phyloP scores from a whole-genome alignment of 768 basidiomycete genomes.

The Auriculariales sp. region DNA sequence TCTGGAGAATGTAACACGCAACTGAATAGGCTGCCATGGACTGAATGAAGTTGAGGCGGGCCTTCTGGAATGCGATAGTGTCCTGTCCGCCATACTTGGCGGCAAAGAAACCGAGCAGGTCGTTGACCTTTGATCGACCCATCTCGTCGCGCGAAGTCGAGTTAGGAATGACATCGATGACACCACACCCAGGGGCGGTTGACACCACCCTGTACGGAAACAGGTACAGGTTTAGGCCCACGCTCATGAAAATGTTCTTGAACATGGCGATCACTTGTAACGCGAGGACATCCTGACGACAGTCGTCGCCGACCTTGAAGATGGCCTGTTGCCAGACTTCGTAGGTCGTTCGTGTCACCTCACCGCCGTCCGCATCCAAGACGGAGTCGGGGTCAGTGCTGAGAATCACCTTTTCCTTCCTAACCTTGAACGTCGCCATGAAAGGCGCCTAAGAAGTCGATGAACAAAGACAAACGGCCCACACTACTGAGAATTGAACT shows the following conservation, averaged over 20 bases:
- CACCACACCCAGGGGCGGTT: slow-evolving; percentile 95
- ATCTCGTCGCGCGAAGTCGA: slow-evolving; percentile 97
- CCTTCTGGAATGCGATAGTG: slow-evolving; percentile 78
- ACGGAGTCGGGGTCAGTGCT: slow-evolving; percentile 62
- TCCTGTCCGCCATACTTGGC: slow-evolving; percentile 87
- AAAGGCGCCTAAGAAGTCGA: slow-evolving; percentile 69
- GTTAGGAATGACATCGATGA: slow-evolving; percentile 97
- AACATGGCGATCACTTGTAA: slow-evolving; percentile 98
- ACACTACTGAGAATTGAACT: slow-evolving; percentile 2
- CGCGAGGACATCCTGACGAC: slow-evolving; percentile 95
- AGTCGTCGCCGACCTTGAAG: slow-evolving; percentile 99
- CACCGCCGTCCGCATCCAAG: slow-evolving; percentile 41
- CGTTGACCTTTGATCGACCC: slow-evolving; percentile 97
- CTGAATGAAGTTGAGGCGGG: slow-evolving; percentile 91
- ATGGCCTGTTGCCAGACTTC: slow-evolving; percentile 97
- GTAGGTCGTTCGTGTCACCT: slow-evolving; percentile 41
- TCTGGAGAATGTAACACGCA: slow-evolving; percentile 93
- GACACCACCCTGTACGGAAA: slow-evolving; percentile 96
- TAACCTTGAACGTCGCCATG: slow-evolving; percentile 99
- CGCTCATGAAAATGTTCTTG: slow-evolving; percentile 86
- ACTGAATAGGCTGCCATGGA: slow-evolving; percentile 99
- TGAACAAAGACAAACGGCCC: slow-evolving; percentile 3
- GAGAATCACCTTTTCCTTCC: slow-evolving; percentile 63
- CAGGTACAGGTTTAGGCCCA: slow-evolving; percentile 82
- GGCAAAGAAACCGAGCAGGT: slow-evolving; percentile 85